These are phyloP conservation scores for Trichoderma cornu-damae DNA, from an alignment of 2,329 filamentous ascomycete genomes.

Conservation along the genomic window DNA sequence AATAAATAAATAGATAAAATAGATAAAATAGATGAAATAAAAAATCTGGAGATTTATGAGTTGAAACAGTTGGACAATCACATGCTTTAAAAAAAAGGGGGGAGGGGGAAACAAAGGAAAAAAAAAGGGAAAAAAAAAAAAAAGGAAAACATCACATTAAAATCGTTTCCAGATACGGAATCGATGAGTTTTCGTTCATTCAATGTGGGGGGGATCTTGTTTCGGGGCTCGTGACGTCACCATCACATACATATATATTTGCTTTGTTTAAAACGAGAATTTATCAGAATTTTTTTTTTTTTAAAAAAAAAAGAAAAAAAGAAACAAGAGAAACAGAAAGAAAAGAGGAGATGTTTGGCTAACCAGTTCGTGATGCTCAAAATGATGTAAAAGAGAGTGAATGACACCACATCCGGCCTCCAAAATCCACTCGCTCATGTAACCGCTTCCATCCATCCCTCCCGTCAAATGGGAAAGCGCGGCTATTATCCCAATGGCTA, in stretches of 20 bases:
- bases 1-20: too few species aligned
- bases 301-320: background rate
- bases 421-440: constrained; percentile 86
- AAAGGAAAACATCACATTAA: background rate
- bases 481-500: constrained; percentile 77
- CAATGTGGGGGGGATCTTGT: constrained; percentile 8
- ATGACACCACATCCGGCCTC: constrained; percentile 74
- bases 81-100: constrained; percentile 10
- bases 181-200: constrained; percentile 12
- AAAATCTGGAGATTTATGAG: too few species aligned
- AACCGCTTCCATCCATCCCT: constrained; percentile 81
- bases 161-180: background rate
- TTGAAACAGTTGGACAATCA: too few species aligned
- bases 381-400: too few species aligned
- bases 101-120: too few species aligned
- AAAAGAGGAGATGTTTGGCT: too few species aligned
- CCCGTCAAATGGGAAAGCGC: constrained; percentile 65
- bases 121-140: background rate
- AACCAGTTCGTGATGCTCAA: too few species aligned
- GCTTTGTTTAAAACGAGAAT: background rate
- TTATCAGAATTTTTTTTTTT: too few species aligned
- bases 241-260: constrained; percentile 15
- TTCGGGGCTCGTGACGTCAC: constrained; percentile 28
- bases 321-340: too few species aligned
- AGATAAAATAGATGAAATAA: too few species aligned